Evolutionary conservation across 2,329 filamentous ascomycete genomes (phyloP).

Genomic region (Diaporthe citri): DNA sequence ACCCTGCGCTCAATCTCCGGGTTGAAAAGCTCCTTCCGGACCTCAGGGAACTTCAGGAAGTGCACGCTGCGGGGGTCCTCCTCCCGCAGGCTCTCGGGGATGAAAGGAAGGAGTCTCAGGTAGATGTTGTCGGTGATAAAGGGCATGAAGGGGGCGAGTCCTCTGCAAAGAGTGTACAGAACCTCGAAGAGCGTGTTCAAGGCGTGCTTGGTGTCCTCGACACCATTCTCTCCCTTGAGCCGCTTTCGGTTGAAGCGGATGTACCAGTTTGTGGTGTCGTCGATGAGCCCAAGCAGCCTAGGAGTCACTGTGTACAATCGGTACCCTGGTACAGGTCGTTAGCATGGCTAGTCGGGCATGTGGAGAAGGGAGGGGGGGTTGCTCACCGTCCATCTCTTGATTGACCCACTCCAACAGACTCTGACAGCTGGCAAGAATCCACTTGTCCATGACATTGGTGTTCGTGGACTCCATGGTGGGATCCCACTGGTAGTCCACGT

Average conservation of each 20-base stretch:
- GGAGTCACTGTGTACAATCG: constrained; percentile 93
- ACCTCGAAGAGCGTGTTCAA: constrained; percentile 96
- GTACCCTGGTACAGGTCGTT: constrained; percentile 63
- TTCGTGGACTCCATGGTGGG: constrained; percentile 80
- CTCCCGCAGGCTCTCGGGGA: constrained; percentile 76
- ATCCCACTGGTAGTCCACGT: constrained; percentile 83
- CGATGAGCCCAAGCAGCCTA: constrained; percentile 83
- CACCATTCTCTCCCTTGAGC: constrained; percentile 88
- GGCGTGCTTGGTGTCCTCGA: constrained; percentile 89
- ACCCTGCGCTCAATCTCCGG: constrained; percentile 88
- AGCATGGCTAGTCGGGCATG: constrained; percentile 23
- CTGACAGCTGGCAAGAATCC: constrained; percentile 94
- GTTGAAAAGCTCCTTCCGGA: constrained; percentile 90
- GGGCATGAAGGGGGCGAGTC: constrained; percentile 92
- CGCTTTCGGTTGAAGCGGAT: constrained; percentile 94
- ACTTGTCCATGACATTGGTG: constrained; percentile 94
- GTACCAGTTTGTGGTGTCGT: constrained; percentile 99
- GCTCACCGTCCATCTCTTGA: constrained; percentile 85
- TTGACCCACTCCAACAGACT: constrained; percentile 93
- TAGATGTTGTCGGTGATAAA: constrained; percentile 98
- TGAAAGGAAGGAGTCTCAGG: constrained; percentile 82
- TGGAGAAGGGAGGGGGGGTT: neutral
- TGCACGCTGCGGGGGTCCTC: constrained; percentile 89
- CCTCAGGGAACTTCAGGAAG: constrained; percentile 91
- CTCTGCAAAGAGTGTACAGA: constrained; percentile 87